Percentiles rank a stretch among this genome's conserved stretches.
These are phyloP conservation scores for Fragilaria crotonensis DNA, from an alignment of 108 stramenopile species.

Conservation along the genomic window DNA sequence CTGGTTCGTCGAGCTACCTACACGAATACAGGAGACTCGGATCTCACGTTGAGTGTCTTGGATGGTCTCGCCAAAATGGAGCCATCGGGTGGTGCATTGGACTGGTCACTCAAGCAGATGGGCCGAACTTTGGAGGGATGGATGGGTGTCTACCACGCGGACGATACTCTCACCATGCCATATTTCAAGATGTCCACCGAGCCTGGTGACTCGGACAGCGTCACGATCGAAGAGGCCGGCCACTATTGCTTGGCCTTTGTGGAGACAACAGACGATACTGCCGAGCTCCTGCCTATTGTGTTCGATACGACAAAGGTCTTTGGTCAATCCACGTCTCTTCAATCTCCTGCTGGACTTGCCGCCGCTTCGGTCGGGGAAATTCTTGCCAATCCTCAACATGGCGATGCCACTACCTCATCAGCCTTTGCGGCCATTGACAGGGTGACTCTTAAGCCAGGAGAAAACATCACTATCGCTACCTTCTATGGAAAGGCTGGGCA, in stretches of 20 bases:
- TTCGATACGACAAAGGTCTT: slow-evolving; percentile 89
- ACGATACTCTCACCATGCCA: slow-evolving; percentile 72
- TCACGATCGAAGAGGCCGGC: slow-evolving; percentile 81
- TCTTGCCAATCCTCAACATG: slow-evolving; percentile 69
- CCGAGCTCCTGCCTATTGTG: slow-evolving; percentile 78
- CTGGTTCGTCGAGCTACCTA: slow-evolving; percentile 82
- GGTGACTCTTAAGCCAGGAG: slow-evolving; percentile 63
- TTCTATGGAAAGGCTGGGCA: slow-evolving; percentile 80
- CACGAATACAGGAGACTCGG: slow-evolving; percentile 63
- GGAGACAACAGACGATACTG: slow-evolving; percentile 24
- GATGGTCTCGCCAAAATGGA: slow-evolving; percentile 90
- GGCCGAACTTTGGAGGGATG: slow-evolving; percentile 95
- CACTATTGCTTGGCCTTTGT: slow-evolving; percentile 90
- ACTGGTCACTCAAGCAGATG: slow-evolving; percentile 83
- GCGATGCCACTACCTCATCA: slow-evolving; percentile 87
- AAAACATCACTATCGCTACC: slow-evolving; percentile 68
- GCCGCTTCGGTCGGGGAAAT: slow-evolving; percentile 53
- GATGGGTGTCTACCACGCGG: slow-evolving; percentile 92
- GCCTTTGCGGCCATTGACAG: slow-evolving; percentile 81
- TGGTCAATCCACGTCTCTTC: slow-evolving; percentile 71
- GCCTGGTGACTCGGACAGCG: slow-evolving; percentile 78
- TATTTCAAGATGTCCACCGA: slow-evolving; percentile 90
- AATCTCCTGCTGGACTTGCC: slow-evolving; percentile 52
- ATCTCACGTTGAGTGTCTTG: slow-evolving; percentile 63
- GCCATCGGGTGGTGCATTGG: slow-evolving; percentile 73